Conservation (phyloP, 306 rosid genomes). For the Oemleria cerasiformis region DNA sequence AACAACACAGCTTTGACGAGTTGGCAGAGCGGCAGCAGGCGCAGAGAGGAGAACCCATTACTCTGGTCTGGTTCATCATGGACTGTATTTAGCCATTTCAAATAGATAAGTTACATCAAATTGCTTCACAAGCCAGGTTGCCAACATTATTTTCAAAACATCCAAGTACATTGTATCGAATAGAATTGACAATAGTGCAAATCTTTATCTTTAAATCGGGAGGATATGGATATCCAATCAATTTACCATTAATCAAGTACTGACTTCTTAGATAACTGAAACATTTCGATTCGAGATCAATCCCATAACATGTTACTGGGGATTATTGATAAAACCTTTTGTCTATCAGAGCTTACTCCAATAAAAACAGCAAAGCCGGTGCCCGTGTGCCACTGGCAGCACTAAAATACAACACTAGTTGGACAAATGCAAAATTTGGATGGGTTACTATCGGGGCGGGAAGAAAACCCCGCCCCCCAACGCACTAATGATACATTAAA, state of each 20-base stretch:
- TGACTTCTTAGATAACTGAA: not conserved
- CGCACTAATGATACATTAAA: conserved; percentile 9
- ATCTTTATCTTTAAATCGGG: too few relatives aligned
- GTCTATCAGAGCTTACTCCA: conserved; percentile 26
- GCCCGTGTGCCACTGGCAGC: conserved; percentile 35
- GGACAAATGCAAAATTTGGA: conserved; percentile 47
- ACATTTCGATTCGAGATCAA: not conserved
- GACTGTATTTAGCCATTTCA: too few relatives aligned
- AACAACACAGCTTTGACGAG: too few relatives aligned
- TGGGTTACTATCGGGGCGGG: conserved; percentile 23
- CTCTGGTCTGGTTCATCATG: too few relatives aligned
- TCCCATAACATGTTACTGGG: conserved; percentile 26
- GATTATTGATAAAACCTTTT: conserved; percentile 30
- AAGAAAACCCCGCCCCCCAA: conserved; percentile 22
- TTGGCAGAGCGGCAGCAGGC: too few relatives aligned
- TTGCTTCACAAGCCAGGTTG: too few relatives aligned
- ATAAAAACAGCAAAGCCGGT: conserved; percentile 31
- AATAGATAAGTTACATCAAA: too few relatives aligned
- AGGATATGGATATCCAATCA: too few relatives aligned
- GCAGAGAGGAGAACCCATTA: too few relatives aligned
- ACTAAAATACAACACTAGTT: conserved; percentile 29
- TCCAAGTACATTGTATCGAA: too few relatives aligned
- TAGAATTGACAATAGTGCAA: too few relatives aligned
- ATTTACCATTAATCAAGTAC: not conserved
- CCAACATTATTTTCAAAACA: too few relatives aligned